Evolutionary conservation across 805 yeast genomes (phyloP), one percentile per base, ranked within the genome.

Genomic region (Cyberlindnera japonica): DNA sequence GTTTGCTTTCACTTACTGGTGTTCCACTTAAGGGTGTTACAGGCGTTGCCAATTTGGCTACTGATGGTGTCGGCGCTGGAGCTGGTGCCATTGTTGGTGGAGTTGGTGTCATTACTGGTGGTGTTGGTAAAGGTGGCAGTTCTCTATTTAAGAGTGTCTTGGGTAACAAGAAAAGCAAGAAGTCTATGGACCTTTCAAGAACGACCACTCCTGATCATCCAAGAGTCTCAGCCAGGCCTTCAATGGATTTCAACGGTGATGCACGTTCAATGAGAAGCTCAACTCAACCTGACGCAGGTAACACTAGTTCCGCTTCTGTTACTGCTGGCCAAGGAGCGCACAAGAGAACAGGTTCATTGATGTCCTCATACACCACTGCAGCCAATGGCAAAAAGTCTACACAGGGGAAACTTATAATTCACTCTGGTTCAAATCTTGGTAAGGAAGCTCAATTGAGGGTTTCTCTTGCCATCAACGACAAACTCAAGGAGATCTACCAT

Each of bases 401-500:
- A 32, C 45, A 19, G 5, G 90, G 89, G 23, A 61, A 77, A 41
- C 52, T 81, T 32, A 69, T 72, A 3, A 60, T 83, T 35, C 59
- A 78, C 21, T 63, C 74, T 3, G 78, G 76, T 4, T 51, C 62
- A 10, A 72, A 74, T 14, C 57, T 73, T 31, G 65, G 69, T 13
- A 55, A 60, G 16, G 54, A 61, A 32, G 62, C 64, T 40, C 82
- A 75, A 47, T 72, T 86, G 33, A 81, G 75, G 55, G 76, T 76
- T 3, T 57, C 72, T 0, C 58, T 79, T 47, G 70, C 75, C 27
- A 68, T 63, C 30, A 58, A 63, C 65, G 71, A 68, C 13, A 61
- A 61, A 33, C 53, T 65, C 29, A 82, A 77, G 54, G 83, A 74
- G 33, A 54, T 91, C 27, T 75, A 69, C 65, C 82, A 78, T 58